These are phyloP conservation scores for Flaveria ramosissima DNA, from an alignment of 129 eudicot genomes.

Conservation along the genomic window DNA sequence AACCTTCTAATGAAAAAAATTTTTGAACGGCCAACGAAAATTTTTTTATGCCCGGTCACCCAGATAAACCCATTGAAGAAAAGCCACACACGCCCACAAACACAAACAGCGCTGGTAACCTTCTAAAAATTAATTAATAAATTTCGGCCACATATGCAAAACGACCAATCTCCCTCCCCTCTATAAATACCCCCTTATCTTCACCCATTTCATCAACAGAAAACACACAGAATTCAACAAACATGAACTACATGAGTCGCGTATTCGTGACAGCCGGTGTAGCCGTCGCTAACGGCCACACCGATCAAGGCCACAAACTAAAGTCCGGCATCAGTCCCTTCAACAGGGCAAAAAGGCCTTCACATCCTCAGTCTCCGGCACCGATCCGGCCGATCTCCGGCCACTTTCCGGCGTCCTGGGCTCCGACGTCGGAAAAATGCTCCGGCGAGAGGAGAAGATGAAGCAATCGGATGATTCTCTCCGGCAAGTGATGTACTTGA, in stretches of 20 bases:
- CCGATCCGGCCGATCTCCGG: constrained; percentile 37
- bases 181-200: constrained; percentile 17
- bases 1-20: no score
- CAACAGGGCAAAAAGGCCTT: constrained; percentile 40
- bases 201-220: not conserved
- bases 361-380: constrained; percentile 25
- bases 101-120: no score
- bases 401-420: constrained; percentile 39
- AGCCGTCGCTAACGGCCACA: constrained; percentile 51
- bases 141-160: not conserved
- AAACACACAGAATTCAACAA: not conserved
- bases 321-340: constrained; percentile 40
- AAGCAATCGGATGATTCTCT: constrained; percentile 61
- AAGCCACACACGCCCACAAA: no score
- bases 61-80: no score
- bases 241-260: constrained; percentile 44
- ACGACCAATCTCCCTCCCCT: not conserved
- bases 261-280: constrained; percentile 49
- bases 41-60: no score
- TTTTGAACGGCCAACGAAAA: no score
- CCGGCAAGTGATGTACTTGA: constrained; percentile 75
- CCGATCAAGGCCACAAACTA: constrained; percentile 44
- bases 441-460: constrained; percentile 40
- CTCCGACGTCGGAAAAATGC: constrained; percentile 29
- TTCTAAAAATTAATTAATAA: not conserved